Evolutionary conservation across 2,329 filamentous ascomycete genomes (phyloP).

Genomic region (Bipolaris sorokiniana): DNA sequence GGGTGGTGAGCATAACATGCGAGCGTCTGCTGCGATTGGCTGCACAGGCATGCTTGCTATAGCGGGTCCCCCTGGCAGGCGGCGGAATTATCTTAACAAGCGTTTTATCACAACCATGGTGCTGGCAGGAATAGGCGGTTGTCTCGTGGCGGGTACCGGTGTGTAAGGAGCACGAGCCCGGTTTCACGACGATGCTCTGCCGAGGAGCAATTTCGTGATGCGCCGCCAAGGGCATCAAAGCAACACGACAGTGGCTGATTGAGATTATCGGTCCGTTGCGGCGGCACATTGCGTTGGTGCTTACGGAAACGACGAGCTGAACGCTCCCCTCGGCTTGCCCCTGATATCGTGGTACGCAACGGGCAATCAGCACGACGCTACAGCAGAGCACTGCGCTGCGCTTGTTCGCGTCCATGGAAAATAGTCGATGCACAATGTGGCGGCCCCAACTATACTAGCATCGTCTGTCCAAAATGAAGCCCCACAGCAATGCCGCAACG

Average conservation of each 20-base stretch:
- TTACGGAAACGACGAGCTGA: conserved; percentile 8
- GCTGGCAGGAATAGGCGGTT: conserved; percentile 26
- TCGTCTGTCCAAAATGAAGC: conserved; percentile 32
- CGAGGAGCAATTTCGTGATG: conserved; percentile 42
- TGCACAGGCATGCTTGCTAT: conserved; percentile 27
- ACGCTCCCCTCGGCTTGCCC: background rate
- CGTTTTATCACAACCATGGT: conserved; percentile 25
- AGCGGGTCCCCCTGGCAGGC: conserved; percentile 32
- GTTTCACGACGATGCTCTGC: conserved; percentile 36
- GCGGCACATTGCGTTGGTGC: conserved; percentile 4
- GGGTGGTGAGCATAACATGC: conserved; percentile 14
- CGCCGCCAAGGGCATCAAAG: conserved; percentile 29
- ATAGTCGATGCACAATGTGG: too few species aligned
- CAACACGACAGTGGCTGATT: conserved; percentile 29
- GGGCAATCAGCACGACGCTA: background rate
- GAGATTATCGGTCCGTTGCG: conserved; percentile 26
- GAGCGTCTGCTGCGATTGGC: conserved; percentile 32
- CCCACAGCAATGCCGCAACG: conserved; percentile 26
- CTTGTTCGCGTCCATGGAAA: conserved; percentile 4
- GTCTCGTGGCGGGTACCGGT: conserved; percentile 29
- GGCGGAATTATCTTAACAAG: conserved; percentile 18
- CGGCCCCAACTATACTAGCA: background rate
- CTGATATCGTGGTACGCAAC: conserved; percentile 1
- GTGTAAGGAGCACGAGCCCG: conserved; percentile 31
- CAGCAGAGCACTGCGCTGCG: background rate